Evolutionary conservation across 106 monocot genomes (phyloP), one percentile per base, ranked within the genome.

Genomic region (Platanthera guangdongensis): DNA sequence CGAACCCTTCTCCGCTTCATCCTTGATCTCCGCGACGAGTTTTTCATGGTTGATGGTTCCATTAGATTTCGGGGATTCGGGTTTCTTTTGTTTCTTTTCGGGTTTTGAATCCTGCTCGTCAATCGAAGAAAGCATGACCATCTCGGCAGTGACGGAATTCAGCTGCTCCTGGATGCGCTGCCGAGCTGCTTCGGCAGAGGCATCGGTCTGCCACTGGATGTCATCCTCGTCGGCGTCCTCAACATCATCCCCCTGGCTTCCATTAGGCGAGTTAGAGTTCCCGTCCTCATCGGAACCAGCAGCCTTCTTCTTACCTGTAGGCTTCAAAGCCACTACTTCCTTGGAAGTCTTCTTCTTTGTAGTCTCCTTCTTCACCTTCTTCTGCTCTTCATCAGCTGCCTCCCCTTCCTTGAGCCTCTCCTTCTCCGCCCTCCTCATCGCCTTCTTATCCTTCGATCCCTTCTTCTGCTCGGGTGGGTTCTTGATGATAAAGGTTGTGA

Each of bases 371-470:
- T 94, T 94, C 75, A 85, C 47, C 64, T 88, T 93, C 83, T 84
- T 93, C 49, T 76, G 82, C 55, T 93, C 93, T 72, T 94, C 93
- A 57, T 94, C 93, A 60, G 85, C 88, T 73, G 84, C 93, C 75
- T 90, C 86, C 1, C 90, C 90, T 81, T 94, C 93, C 74, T 90
- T 88, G 19, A 88, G 72, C 30, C 90, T 71, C 47, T 94, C 90
- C 72, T 94, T 94, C 75, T 90, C 93, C n/a, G 93, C 93, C 72
- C 88, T 86, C 69, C 90, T 84, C 86, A 90, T 76, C 14, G 78
- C 88, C 70, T 90, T 94, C 79, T 94, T 90, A 45, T 90, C 93
- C 72, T 93, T 90, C 0, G 80, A 51, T 13, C 85, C 82, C 59
- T 88, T 93, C 78, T 90, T 93, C 63, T 71, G 78, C 72, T 94